A percentile compares a stretch with the other conserved stretches of the same genome.
Conservation (phyloP, 768 basidiomycete genomes). For the Phlebiopsis flavidoalba region DNA sequence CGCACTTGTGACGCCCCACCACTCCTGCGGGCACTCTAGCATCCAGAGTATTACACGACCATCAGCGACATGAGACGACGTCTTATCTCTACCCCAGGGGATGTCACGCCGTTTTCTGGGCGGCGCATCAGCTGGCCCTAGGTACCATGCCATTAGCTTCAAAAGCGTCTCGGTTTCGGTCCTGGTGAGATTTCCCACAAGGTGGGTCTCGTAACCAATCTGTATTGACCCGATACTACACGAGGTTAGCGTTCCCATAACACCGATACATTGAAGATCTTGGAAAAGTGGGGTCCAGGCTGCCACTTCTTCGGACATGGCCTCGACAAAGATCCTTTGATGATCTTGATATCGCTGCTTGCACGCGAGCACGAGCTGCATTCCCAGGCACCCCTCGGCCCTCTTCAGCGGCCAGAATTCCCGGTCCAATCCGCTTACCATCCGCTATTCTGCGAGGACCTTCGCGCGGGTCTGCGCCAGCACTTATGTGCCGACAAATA, state of each 20-base stretch:
- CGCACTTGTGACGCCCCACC: slow-evolving; percentile 34
- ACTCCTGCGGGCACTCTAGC: slow-evolving; percentile 57
- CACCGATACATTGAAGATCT: slow-evolving; percentile 88
- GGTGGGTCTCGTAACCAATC: not conserved
- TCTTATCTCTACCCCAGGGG: slow-evolving; percentile 84
- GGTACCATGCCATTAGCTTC: slow-evolving; percentile 44
- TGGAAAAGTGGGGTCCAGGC: slow-evolving; percentile 96
- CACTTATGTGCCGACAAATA: slow-evolving; percentile 81
- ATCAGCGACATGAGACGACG: slow-evolving; percentile 90
- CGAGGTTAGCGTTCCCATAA: slow-evolving; percentile 85
- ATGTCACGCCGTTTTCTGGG: slow-evolving; percentile 98
- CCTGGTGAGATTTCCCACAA: slow-evolving; percentile 50
- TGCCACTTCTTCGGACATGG: slow-evolving; percentile 86
- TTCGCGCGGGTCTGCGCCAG: slow-evolving; percentile 71
- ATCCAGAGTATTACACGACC: slow-evolving; percentile 64
- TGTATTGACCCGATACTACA: not conserved
- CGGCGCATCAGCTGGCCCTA: slow-evolving; percentile 69
- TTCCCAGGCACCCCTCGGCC: slow-evolving; percentile 58
- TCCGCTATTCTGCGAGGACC: slow-evolving; percentile 80
- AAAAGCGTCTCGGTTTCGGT: slow-evolving; percentile 93
- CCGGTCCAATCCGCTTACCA: slow-evolving; percentile 89
- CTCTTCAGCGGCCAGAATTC: slow-evolving; percentile 93
- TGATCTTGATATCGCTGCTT: slow-evolving; percentile 62
- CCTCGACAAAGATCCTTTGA: slow-evolving; percentile 62
- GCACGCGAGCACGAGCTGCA: slow-evolving; percentile 34